These are phyloP conservation scores for Lagenaria siceraria DNA, from an alignment of 306 rosid genomes.

Conservation along the genomic window DNA sequence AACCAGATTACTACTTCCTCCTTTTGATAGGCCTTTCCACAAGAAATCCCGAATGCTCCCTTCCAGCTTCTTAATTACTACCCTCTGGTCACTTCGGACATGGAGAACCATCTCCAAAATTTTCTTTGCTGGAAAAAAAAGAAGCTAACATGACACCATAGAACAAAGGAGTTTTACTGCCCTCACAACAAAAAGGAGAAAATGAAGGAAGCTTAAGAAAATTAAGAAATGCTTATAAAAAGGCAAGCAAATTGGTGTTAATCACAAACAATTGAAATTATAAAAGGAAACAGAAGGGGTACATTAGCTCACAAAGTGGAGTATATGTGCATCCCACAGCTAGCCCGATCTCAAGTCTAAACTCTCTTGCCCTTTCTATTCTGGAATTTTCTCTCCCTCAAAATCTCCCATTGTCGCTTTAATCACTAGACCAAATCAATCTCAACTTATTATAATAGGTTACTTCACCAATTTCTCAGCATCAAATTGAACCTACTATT, in stretches of 20 bases:
- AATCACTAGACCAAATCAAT: neutral
- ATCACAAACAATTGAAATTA: neutral
- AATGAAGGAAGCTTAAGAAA: neutral
- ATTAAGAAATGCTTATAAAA: neutral
- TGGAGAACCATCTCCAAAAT: neutral
- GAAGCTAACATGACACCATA: neutral
- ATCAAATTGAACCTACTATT: neutral
- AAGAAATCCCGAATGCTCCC: neutral
- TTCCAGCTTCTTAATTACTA: neutral
- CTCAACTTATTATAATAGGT: neutral
- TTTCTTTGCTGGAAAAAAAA: neutral
- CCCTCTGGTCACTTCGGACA: neutral
- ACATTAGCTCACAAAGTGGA: neutral
- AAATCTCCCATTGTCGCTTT: neutral
- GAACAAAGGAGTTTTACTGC: neutral
- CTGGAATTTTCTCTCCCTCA: neutral
- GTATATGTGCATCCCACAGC: neutral
- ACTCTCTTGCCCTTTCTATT: neutral
- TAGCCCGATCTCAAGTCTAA: neutral
- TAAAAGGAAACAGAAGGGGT: neutral
- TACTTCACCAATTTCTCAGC: neutral
- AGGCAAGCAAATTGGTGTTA: neutral
- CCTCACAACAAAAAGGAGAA: neutral
- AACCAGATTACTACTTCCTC: neutral
- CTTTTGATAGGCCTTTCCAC: neutral